These are phyloP conservation scores for Cinnamomum micranthum DNA, from an alignment of 164 flowering plant species.

Conservation along the genomic window DNA sequence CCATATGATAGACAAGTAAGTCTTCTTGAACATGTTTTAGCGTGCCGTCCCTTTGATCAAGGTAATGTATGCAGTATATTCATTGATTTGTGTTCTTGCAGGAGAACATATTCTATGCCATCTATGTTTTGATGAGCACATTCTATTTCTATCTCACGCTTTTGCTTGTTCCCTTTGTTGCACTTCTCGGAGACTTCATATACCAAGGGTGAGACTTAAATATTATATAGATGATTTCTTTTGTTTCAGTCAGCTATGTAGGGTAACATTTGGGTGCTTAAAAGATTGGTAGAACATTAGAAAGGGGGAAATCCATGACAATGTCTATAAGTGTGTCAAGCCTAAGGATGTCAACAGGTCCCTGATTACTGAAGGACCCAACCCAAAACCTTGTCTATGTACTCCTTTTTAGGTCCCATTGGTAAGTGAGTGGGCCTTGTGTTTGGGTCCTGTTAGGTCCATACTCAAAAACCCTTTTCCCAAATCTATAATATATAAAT, in stretches of 20 bases:
- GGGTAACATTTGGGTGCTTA: too few species aligned
- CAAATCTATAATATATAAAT: too few species aligned
- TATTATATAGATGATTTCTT: not conserved
- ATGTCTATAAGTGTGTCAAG: not conserved
- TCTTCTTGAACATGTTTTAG: slow-evolving; percentile 1
- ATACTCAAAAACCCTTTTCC: not conserved
- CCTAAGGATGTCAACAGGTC: too few species aligned
- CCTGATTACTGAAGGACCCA: too few species aligned
- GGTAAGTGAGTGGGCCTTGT: not conserved
- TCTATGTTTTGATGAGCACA: slow-evolving; percentile 84
- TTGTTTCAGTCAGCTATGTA: not conserved
- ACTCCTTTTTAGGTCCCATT: too few species aligned
- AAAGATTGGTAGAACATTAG: too few species aligned
- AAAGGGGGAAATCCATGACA: too few species aligned
- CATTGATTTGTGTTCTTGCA: slow-evolving; percentile 35
- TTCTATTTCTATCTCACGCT: slow-evolving; percentile 70
- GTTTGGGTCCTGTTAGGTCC: not conserved
- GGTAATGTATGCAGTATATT: not conserved
- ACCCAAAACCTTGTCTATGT: too few species aligned
- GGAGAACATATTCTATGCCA: slow-evolving; percentile 70
- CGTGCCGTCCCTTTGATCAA: not conserved
- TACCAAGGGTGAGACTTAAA: slow-evolving; percentile 68
- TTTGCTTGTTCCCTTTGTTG: slow-evolving; percentile 75
- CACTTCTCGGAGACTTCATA: slow-evolving; percentile 76
- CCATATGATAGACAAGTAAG: slow-evolving; percentile 58